phyloP scores from a whole-genome alignment of 2,329 filamentous ascomycete species.

The Fusarium citri region DNA sequence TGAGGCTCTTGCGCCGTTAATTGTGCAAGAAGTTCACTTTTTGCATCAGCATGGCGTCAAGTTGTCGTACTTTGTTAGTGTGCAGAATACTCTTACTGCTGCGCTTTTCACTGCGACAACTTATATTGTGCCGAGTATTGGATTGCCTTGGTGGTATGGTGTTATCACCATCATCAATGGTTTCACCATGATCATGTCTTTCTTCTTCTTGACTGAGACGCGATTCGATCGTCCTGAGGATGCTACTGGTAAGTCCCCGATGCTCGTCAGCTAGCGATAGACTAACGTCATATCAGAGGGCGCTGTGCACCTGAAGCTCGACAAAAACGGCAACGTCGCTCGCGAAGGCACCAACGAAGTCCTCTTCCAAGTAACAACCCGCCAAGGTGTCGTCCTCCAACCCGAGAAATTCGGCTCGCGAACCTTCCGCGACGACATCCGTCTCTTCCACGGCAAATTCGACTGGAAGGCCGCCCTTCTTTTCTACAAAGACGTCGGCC shows the following conservation, averaged over 20 bases:
- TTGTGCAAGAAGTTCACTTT: conserved; percentile 8
- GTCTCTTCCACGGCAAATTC: neutral
- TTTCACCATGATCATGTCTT: neutral
- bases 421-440: neutral
- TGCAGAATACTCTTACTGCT: conserved; percentile 1
- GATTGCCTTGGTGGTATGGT: conserved; percentile 12
- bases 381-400: conserved; percentile 1
- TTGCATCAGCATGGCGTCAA: neutral
- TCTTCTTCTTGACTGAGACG: conserved; percentile 6
- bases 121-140: conserved; percentile 4
- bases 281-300: neutral
- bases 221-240: conserved; percentile 13
- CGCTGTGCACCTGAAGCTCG: neutral
- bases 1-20: conserved; percentile 5
- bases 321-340: neutral
- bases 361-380: conserved; percentile 9
- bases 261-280: fast-evolving
- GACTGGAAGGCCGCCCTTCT: neutral
- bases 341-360: neutral
- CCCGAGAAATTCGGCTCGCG: conserved; percentile 8
- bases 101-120: neutral
- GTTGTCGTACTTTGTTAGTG: conserved; percentile 7
- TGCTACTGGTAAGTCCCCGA: neutral
- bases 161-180: conserved; percentile 14
- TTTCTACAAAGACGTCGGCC: conserved; percentile 1